These are phyloP conservation scores for Lipomyces oligophaga DNA, from an alignment of 805 yeast species.

Conservation along the genomic window DNA sequence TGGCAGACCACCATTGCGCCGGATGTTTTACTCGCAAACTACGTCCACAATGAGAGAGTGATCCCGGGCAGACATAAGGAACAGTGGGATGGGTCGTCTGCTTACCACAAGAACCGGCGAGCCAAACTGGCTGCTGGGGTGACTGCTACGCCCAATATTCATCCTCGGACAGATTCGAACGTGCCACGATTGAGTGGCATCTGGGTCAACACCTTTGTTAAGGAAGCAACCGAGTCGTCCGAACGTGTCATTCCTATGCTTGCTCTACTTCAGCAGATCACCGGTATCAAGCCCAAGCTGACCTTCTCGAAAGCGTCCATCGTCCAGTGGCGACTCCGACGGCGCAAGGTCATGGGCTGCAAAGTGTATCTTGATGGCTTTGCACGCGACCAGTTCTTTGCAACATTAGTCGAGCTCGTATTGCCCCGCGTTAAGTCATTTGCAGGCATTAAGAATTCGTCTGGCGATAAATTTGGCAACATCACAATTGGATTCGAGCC, in stretches of 20 bases:
- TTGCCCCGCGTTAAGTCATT: conserved; percentile 90
- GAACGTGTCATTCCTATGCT: conserved; percentile 73
- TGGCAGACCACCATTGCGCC: conserved; percentile 68
- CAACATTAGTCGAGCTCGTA: conserved; percentile 86
- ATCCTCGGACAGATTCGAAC: conserved; percentile 61
- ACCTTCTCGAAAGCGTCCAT: conserved; percentile 74
- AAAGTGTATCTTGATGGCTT: conserved; percentile 72
- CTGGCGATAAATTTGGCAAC: conserved; percentile 85
- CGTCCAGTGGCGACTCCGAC: conserved; percentile 79
- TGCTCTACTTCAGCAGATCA: conserved; percentile 83
- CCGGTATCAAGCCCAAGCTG: conserved; percentile 79
- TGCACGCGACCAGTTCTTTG: conserved; percentile 77
- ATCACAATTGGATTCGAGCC: conserved; percentile 78
- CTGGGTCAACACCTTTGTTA: conserved; percentile 70
- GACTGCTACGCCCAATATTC: conserved; percentile 69
- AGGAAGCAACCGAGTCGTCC: conserved; percentile 60
- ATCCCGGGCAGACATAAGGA: conserved; percentile 64
- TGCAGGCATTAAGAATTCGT: conserved; percentile 64
- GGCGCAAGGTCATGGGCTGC: conserved; percentile 89
- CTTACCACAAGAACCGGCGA: conserved; percentile 84
- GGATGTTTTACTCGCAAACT: conserved; percentile 74
- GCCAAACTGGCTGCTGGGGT: conserved; percentile 70
- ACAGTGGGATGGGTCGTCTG: conserved; percentile 82
- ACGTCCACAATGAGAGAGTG: conserved; percentile 49
- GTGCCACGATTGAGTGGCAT: conserved; percentile 70